Conservation (phyloP, 2,329 filamentous ascomycete genomes). For the Rutstroemia sp. region DNA sequence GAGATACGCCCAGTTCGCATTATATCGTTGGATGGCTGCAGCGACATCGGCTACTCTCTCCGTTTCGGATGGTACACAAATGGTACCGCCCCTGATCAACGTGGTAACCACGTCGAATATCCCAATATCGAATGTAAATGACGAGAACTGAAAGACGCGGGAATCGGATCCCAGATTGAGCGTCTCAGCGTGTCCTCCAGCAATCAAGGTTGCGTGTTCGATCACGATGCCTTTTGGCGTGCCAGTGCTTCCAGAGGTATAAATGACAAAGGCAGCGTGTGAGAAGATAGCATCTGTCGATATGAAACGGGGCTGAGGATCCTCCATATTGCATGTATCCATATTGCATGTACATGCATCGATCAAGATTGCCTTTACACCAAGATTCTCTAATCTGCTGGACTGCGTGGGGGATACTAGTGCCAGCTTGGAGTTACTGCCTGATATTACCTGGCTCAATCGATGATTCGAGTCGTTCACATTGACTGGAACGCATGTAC, state of each 20-base stretch:
- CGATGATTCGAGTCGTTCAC: too few relatives aligned
- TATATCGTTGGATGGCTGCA: conserved; percentile 17
- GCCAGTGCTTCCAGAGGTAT: conserved; percentile 32
- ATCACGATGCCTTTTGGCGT: conserved; percentile 30
- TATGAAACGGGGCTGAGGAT: too few relatives aligned
- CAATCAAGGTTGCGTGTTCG: conserved; percentile 15
- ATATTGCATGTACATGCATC: too few relatives aligned
- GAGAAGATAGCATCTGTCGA: background rate
- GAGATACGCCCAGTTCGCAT: conserved; percentile 18
- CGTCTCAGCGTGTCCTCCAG: conserved; percentile 19
- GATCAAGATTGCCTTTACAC: background rate
- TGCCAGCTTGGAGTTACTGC: background rate
- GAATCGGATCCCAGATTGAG: conserved; percentile 17
- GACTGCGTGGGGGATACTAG: background rate
- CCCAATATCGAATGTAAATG: conserved; percentile 30
- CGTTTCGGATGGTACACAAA: conserved; percentile 34
- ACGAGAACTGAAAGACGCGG: conserved; percentile 13
- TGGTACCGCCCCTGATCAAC: conserved; percentile 31
- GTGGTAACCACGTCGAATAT: conserved; percentile 27
- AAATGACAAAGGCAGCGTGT: conserved; percentile 32
- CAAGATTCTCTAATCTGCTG: background rate
- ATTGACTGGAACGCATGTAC: conserved; percentile 25
- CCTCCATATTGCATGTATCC: too few relatives aligned
- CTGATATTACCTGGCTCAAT: too few relatives aligned
- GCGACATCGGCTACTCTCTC: conserved; percentile 32